phyloP scores from a whole-genome alignment of 106 monocot species.

The Agapanthus africanus region DNA sequence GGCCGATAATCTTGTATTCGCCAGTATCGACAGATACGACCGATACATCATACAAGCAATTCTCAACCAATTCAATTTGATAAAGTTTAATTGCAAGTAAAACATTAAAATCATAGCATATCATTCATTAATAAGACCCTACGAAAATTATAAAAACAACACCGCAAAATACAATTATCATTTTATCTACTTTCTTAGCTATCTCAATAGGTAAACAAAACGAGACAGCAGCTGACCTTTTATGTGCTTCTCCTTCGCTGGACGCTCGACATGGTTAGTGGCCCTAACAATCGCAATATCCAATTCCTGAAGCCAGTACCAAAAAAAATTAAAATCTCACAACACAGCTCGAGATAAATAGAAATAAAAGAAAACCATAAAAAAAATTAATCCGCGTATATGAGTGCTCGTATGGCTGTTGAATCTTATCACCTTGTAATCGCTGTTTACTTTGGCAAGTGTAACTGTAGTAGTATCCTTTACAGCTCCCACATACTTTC shows the following conservation, averaged over 20 bases:
- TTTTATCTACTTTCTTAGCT: too few relatives aligned
- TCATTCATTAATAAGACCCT: neutral
- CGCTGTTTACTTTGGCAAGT: constrained; percentile 95
- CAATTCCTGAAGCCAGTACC: constrained; percentile 50
- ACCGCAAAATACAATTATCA: too few relatives aligned
- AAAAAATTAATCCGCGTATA: neutral
- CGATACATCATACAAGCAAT: too few relatives aligned
- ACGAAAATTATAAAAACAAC: too few relatives aligned
- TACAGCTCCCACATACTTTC: constrained; percentile 82
- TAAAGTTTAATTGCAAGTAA: too few relatives aligned
- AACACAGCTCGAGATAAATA: neutral
- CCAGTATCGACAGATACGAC: too few relatives aligned
- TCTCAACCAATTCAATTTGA: too few relatives aligned
- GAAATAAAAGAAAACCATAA: neutral
- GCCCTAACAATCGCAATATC: constrained; percentile 86
- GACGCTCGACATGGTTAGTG: constrained; percentile 84
- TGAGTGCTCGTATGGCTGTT: neutral
- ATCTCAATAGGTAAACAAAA: too few relatives aligned
- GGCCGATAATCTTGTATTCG: too few relatives aligned
- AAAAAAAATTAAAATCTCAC: too few relatives aligned
- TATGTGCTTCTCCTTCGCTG: constrained; percentile 86
- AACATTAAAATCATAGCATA: neutral
- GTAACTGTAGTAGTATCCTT: constrained; percentile 87
- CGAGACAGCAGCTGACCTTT: too few relatives aligned
- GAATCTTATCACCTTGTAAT: constrained; percentile 63